Conservation (phyloP, 371 early-diverging fungal species). For the Mortierella polycephala region DNA sequence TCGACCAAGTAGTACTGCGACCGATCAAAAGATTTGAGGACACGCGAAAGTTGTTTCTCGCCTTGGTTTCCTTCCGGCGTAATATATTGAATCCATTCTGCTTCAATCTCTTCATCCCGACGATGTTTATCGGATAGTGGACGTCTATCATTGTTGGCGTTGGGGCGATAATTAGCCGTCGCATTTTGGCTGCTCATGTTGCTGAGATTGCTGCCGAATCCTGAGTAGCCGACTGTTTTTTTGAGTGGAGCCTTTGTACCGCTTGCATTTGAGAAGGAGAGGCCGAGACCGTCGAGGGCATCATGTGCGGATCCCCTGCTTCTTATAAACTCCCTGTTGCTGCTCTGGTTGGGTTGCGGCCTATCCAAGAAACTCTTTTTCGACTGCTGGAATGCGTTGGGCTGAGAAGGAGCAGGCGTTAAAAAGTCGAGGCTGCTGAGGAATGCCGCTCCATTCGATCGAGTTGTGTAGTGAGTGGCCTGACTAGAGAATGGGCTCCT, state of each 20-base stretch:
- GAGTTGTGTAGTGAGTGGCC: slow-evolving; percentile 21
- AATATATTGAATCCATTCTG: slow-evolving; percentile 62
- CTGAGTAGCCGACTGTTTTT: background rate
- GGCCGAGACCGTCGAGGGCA: slow-evolving; percentile 3
- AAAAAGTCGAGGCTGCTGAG: slow-evolving; percentile 40
- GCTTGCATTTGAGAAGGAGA: background rate
- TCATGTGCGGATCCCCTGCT: background rate
- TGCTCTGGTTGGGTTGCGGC: slow-evolving; percentile 2
- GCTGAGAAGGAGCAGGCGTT: slow-evolving; percentile 21
- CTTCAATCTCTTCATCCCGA: slow-evolving; percentile 68
- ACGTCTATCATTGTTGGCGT: background rate
- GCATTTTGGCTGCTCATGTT: background rate
- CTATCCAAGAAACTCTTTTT: background rate
- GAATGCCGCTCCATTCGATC: slow-evolving; percentile 41
- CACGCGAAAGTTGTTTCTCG: slow-evolving; percentile 49
- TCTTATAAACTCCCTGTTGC: slow-evolving; percentile 19
- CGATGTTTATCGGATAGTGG: slow-evolving; percentile 47
- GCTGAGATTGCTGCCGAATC: background rate
- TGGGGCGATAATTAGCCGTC: background rate
- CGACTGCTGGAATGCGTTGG: slow-evolving; percentile 5
- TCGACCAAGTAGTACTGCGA: slow-evolving; percentile 62
- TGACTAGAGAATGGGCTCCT: slow-evolving; percentile 1
- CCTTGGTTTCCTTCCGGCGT: slow-evolving; percentile 59
- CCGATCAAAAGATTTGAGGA: slow-evolving; percentile 60
- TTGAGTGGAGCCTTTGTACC: background rate